A percentile compares a stretch with the other conserved stretches of the same genome.
Conservation (phyloP, 2,329 filamentous ascomycete genomes). For the Cercospora brassicicola region DNA sequence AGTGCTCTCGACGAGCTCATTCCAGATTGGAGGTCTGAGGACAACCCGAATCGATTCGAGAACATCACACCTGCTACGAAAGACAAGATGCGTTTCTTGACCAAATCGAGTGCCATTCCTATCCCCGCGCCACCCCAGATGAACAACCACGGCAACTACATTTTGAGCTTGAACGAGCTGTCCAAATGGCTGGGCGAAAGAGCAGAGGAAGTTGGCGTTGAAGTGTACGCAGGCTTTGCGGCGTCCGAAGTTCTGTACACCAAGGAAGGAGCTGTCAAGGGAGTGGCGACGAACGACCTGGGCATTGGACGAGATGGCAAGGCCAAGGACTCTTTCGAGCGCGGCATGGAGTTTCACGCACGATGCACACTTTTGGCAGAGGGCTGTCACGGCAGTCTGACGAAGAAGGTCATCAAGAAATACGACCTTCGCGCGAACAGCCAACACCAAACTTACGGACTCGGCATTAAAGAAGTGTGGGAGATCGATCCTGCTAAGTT, state of each 20-base stretch:
- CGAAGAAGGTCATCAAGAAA: constrained; percentile 92
- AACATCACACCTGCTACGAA: constrained; percentile 77
- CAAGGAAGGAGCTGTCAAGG: constrained; percentile 81
- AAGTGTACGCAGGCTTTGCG: constrained; percentile 94
- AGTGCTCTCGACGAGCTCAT: constrained; percentile 84
- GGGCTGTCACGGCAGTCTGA: constrained; percentile 92
- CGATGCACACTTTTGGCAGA: constrained; percentile 88
- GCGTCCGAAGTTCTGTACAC: constrained; percentile 89
- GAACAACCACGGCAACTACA: constrained; percentile 98
- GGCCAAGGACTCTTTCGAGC: constrained; percentile 86
- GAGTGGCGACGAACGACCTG: constrained; percentile 93
- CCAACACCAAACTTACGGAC: constrained; percentile 90
- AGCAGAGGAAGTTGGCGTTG: constrained; percentile 93
- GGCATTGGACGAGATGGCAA: constrained; percentile 79
- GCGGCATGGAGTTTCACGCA: constrained; percentile 98
- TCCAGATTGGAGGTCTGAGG: constrained; percentile 87
- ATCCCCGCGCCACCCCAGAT: constrained; percentile 92
- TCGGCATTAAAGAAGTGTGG: constrained; percentile 97
- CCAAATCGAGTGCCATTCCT: constrained; percentile 73
- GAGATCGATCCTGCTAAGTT: constrained; percentile 93
- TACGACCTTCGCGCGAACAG: constrained; percentile 86
- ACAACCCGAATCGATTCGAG: constrained; percentile 84
- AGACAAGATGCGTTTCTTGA: constrained; percentile 93
- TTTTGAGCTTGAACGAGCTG: constrained; percentile 91
- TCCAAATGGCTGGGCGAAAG: constrained; percentile 94